Conservation (phyloP, 768 basidiomycete genomes). For the Tulasnella sp. region DNA sequence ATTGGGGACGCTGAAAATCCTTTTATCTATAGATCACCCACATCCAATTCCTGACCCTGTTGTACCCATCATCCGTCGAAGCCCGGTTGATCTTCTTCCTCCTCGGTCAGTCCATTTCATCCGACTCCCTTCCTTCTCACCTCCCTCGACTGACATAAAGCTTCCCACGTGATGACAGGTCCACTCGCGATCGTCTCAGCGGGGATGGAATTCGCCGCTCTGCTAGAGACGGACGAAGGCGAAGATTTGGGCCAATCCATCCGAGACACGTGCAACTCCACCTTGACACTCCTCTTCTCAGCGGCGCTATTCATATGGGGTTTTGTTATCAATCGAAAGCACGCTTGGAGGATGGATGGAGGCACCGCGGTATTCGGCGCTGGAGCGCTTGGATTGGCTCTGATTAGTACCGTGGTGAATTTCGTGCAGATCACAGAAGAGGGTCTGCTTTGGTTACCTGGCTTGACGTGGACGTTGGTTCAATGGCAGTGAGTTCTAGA, state of each 20-base stretch:
- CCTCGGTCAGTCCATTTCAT: constrained; percentile 43
- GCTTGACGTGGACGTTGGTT: constrained; percentile 80
- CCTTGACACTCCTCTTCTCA: constrained; percentile 91
- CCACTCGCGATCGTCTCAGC: constrained; percentile 81
- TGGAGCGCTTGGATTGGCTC: constrained; percentile 71
- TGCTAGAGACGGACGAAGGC: constrained; percentile 37
- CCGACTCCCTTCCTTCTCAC: too few species aligned
- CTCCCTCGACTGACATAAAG: too few species aligned
- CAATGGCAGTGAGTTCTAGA: constrained; percentile 71
- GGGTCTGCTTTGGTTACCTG: constrained; percentile 84
- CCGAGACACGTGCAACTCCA: constrained; percentile 91
- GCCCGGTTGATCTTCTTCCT: constrained; percentile 74
- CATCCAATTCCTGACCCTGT: constrained; percentile 90
- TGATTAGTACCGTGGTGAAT: constrained; percentile 74
- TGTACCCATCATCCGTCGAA: constrained; percentile 88
- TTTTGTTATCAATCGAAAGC: constrained; percentile 70
- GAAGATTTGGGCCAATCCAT: constrained; percentile 56
- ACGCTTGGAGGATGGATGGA: constrained; percentile 95
- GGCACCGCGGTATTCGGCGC: constrained; percentile 91
- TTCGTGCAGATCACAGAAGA: constrained; percentile 83
- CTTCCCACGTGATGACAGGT: too few species aligned
- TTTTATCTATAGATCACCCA: constrained; percentile 80
- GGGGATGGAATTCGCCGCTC: constrained; percentile 70
- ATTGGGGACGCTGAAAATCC: not conserved
- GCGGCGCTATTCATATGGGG: constrained; percentile 88